Evolutionary conservation across 140 eudicot species (phyloP), one percentile per base, ranked within the genome.

Genomic region (Senecio squalidus): DNA sequence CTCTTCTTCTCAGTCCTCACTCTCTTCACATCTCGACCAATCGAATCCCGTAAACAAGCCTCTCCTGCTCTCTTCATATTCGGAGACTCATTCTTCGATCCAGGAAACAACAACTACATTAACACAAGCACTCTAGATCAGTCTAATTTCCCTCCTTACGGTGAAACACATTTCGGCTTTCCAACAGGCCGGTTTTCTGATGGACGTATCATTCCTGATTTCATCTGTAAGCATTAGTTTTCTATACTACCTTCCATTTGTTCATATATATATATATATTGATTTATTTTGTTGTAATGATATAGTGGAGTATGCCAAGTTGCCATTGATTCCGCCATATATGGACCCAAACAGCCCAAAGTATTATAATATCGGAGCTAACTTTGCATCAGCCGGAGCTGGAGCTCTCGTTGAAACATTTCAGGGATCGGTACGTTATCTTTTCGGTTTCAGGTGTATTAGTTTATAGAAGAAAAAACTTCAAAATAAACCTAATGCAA

Each of bases 171-270:
- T 78, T 81, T 85, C 68, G 31, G 41, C 6, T 69, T 45, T 58
- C 89, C 95, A n/a, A 82, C 86, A 51, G 95, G 90, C 18, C 67
- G 96, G 10, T 87, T 77, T 39, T 80, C 88, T 5, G 82, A 85
- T 18, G 95, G 95, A 41, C 84, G 89, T 48, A 48, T 85, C 47
- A 57, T 82, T 14, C 75, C 95, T 0, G 90, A 85, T 64, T 85
- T 85, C 62, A 74, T 80, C 3, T 73, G 85, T 82, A 55, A 53
- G 60, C 27, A 6, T 2, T 3, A 36, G 1, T n/a, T 20, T 14
- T 5, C 50, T 16, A 4, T 5, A 4, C 14, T 29, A 27, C 64
- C 13, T 48, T 45, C 4, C 64, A n/a, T n/a, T 47, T 24, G 7
- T 9, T 61, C 11, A 44, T 14, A 10, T 1, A n/a, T 60, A 56